Percentiles rank a stretch among this genome's conserved stretches.
phyloP scores from a whole-genome alignment of 805 yeast species.

The Teunomyces panamensis region DNA sequence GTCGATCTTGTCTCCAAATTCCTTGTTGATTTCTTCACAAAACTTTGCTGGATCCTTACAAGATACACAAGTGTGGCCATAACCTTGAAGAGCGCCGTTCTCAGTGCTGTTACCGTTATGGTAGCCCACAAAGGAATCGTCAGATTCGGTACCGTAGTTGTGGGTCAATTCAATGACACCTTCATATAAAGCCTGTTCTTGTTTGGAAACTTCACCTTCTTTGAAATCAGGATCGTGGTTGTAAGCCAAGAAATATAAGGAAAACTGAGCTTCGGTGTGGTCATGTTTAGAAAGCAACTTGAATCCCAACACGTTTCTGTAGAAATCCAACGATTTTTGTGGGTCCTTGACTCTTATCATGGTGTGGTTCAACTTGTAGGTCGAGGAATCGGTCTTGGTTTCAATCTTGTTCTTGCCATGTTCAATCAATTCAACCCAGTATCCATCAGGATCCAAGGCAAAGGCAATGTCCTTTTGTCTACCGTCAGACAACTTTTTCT shows the following conservation, averaged over 20 bases:
- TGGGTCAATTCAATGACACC: conserved; percentile 86
- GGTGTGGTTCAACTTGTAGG: conserved; percentile 73
- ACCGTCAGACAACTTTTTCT: conserved; percentile 85
- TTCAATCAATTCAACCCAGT: conserved; percentile 90
- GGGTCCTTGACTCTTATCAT: conserved; percentile 95
- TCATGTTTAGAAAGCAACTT: conserved; percentile 56
- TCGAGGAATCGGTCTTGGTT: conserved; percentile 33
- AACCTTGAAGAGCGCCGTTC: conserved; percentile 68
- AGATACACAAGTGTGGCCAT: conserved; percentile 79
- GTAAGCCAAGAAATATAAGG: conserved; percentile 83
- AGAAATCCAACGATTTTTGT: conserved; percentile 68
- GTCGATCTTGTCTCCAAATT: conserved; percentile 40
- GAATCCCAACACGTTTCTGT: conserved; percentile 79
- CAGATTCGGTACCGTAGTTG: conserved; percentile 93
- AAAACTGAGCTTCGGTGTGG: conserved; percentile 70
- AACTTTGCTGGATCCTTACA: conserved; percentile 59
- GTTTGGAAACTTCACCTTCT: conserved; percentile 38
- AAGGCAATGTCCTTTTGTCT: conserved; percentile 92
- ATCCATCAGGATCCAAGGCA: conserved; percentile 92
- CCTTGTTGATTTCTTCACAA: conserved; percentile 50
- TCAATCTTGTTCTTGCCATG: conserved; percentile 45
- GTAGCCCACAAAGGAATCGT: conserved; percentile 65
- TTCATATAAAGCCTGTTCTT: conserved; percentile 46
- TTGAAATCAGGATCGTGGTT: conserved; percentile 42
- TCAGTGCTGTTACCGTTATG: conserved; percentile 71